Percentiles rank a stretch among this genome's conserved stretches.
These are phyloP conservation scores for Phallus indusiatus DNA, from an alignment of 768 basidiomycete species.

Conservation along the genomic window DNA sequence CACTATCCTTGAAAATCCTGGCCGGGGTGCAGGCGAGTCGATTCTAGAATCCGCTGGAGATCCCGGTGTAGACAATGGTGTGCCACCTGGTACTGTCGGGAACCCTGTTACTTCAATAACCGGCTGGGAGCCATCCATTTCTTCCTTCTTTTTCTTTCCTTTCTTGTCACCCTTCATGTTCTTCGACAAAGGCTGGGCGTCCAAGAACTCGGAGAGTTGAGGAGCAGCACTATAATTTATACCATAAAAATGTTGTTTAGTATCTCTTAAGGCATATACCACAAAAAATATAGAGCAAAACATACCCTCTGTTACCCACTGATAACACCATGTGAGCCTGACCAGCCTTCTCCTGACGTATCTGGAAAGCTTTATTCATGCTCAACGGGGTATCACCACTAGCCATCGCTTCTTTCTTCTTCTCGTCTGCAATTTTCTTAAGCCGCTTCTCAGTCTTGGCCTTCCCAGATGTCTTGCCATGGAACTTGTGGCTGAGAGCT, in stretches of 20 bases:
- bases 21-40: conserved; percentile 57
- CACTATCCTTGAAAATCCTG: conserved; percentile 72
- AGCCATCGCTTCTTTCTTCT: conserved; percentile 87
- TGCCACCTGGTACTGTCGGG: conserved; percentile 48
- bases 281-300: conserved; percentile 6
- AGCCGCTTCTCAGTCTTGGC: conserved; percentile 96
- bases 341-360: conserved; percentile 86
- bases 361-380: conserved; percentile 91
- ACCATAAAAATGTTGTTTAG: conserved; percentile 11
- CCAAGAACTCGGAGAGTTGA: conserved; percentile 74
- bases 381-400: conserved; percentile 93
- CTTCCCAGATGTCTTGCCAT: conserved; percentile 93
- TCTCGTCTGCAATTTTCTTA: conserved; percentile 98
- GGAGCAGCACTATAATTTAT: conserved; percentile 61
- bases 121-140: conserved; percentile 38
- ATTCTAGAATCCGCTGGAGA: conserved; percentile 29
- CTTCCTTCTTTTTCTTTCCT: conserved; percentile 65
- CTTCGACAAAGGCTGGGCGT: conserved; percentile 71
- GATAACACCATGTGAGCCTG: conserved; percentile 95
- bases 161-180: conserved; percentile 77
- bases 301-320: conserved; percentile 86
- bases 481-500: conserved; percentile 94
- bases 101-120: conserved; percentile 47
- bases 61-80: conserved; percentile 28
- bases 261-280: background rate